Percentiles rank a stretch among this genome's conserved stretches.
phyloP scores from a whole-genome alignment of 345 rosid species.

The Psidium guajava region DNA sequence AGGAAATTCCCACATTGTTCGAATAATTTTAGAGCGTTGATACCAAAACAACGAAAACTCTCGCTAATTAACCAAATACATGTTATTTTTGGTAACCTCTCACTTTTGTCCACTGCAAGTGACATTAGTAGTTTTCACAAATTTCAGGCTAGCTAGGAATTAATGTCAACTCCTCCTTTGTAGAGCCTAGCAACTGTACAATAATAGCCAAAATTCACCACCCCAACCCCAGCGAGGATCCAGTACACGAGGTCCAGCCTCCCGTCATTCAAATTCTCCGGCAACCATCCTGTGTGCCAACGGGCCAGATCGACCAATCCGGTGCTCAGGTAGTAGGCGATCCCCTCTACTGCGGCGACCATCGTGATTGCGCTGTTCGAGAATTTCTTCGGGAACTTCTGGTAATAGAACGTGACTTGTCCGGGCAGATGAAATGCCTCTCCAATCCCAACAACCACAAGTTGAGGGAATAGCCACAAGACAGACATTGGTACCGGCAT shows the following conservation, averaged over 20 bases:
- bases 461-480: slow-evolving; percentile 35
- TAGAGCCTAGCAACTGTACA: slow-evolving; percentile 20
- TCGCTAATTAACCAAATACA: neutral
- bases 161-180: neutral
- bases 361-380: neutral
- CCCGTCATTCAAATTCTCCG: slow-evolving; percentile 32
- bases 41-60: neutral
- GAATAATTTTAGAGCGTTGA: neutral
- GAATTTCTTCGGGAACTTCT: slow-evolving; percentile 1
- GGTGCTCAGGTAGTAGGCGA: neutral
- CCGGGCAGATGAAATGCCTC: slow-evolving; percentile 12
- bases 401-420: slow-evolving; percentile 2
- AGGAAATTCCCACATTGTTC: neutral
- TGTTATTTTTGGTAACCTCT: neutral
- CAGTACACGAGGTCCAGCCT: slow-evolving; percentile 38
- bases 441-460: slow-evolving; percentile 27
- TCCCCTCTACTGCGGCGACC: neutral
- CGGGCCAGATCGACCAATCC: neutral
- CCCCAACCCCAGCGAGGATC: slow-evolving; percentile 18
- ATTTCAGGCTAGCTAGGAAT: neutral
- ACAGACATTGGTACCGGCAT: slow-evolving; percentile 20
- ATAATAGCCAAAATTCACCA: slow-evolving; percentile 31
- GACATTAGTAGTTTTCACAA: neutral
- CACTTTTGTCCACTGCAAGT: neutral
- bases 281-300: slow-evolving; percentile 26